Evolutionary conservation across 2,329 filamentous ascomycete genomes (phyloP), one percentile per base, ranked within the genome.

Genomic region (Exophiala xenobiotica): DNA sequence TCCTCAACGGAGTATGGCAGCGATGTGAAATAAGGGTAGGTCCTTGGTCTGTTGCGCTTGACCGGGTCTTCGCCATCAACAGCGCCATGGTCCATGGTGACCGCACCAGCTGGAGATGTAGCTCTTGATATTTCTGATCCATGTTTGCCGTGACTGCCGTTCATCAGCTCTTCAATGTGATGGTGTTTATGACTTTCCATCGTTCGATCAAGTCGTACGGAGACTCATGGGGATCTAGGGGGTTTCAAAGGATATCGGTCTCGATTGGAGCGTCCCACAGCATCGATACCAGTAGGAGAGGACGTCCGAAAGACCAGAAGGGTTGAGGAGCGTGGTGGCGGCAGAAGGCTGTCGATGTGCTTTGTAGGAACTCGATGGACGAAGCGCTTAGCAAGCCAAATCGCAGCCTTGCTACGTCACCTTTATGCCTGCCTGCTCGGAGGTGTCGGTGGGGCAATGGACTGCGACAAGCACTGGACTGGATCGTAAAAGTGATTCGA

Each of bases 21-120:
- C 66, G 93, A 87, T 61, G 85, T 80, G 69, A 91, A 90, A 76
- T 99, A 99, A 54, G 89, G 90, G 68, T 93, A 99, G 22, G 93
- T 96, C 56, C 93, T 84, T 27, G 90, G 89, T 58, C 83, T 75
- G 58, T 77, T 79, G 45, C 92, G 85, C 67, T 90, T 88, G 59
- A 87, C 75, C 55, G 78, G 76, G 54, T 78, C 74, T 24, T 68
- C 67, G 58, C 78, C 75, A 45, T 73, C 69, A 51, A 70, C 67
- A 40, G 68, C 64, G 58, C 77, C 77, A 63, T 81, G 79, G 53
- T 73, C 64, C 60, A 75, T 73, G 23, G 63, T 57, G 20, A 67
- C 69, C 59, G 69, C 72, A 58, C 69, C 77, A 56, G 89, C 90
- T 2, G 91, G 91, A 1, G 90, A 92, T 37, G 90, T 93, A 31